Conservation (phyloP, 2,329 filamentous ascomycete species). For the Hypoxylon sp. region DNA sequence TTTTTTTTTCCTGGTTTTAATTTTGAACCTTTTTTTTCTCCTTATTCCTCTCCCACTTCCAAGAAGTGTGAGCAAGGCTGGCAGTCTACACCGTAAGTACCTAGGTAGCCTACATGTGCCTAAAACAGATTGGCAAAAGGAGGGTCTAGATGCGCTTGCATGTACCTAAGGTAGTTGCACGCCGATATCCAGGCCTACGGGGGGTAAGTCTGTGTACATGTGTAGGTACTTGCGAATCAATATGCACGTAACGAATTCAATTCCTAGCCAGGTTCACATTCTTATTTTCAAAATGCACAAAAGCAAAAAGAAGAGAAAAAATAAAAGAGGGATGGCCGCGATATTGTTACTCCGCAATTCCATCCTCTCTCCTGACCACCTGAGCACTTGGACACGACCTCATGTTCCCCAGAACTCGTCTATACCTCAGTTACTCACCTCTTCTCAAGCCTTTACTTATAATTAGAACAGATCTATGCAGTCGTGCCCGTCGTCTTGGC, state of each 20-base stretch:
- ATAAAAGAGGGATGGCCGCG: too few species aligned
- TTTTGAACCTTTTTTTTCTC: too few species aligned
- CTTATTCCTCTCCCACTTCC: slow-evolving; percentile 25
- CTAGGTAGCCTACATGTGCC: neutral
- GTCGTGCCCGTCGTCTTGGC: neutral
- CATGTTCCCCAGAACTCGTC: neutral
- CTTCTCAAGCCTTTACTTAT: too few species aligned
- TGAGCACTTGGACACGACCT: neutral
- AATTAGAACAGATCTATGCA: slow-evolving; percentile 14
- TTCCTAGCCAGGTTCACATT: neutral
- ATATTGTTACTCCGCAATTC: slow-evolving; percentile 22
- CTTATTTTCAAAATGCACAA: neutral
- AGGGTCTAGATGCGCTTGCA: neutral
- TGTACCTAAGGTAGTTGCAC: neutral
- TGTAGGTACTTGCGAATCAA: too few species aligned
- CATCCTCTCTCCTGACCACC: neutral
- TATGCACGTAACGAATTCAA: too few species aligned
- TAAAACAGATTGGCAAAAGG: neutral
- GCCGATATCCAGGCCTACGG: too few species aligned
- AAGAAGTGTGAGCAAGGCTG: slow-evolving; percentile 25
- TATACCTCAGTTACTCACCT: neutral
- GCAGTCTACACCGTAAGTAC: too few species aligned
- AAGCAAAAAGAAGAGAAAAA: slow-evolving; percentile 1
- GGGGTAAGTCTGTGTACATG: too few species aligned
- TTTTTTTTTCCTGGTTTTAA: slow-evolving; percentile 25